phyloP scores from a whole-genome alignment of 768 basidiomycete species.

The Lepiota brunneoincarnata region DNA sequence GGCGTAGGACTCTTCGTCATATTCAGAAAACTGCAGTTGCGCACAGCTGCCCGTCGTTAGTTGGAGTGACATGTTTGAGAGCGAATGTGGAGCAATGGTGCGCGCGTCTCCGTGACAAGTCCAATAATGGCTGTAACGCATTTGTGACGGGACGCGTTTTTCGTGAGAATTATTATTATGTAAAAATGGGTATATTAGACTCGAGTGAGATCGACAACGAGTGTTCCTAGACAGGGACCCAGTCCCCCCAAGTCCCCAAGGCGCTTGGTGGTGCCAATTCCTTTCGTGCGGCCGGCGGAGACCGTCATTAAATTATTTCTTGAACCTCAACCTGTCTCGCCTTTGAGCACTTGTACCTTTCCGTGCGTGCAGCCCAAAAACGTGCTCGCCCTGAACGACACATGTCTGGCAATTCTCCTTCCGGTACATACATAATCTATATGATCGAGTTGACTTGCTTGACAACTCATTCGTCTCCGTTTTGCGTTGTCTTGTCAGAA shows the following conservation, averaged over 20 bases:
- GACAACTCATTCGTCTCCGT: conserved; percentile 4
- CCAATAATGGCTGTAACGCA: conserved; percentile 18
- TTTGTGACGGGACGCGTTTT: conserved; percentile 27
- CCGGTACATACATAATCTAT: neutral
- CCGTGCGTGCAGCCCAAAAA: no score
- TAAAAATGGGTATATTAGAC: no score
- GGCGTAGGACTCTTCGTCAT: conserved; percentile 40
- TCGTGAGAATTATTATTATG: no score
- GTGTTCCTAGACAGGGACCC: no score
- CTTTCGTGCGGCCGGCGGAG: no score
- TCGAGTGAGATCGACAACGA: no score
- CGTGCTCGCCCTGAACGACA: neutral
- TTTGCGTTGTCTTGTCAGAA: neutral
- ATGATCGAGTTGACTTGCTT: neutral
- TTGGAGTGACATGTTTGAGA: conserved; percentile 28
- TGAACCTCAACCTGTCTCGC: conserved; percentile 29
- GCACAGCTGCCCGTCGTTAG: conserved; percentile 59
- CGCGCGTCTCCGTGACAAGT: conserved; percentile 6
- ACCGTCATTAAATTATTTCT: conserved; percentile 23
- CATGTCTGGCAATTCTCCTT: neutral
- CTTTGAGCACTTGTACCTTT: conserved; percentile 36
- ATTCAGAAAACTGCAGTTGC: conserved; percentile 44
- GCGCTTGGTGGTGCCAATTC: no score
- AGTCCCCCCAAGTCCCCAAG: no score
- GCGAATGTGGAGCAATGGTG: no score